phyloP scores from a whole-genome alignment of 2,329 filamentous ascomycete species.

The Bipolaris victoriae region DNA sequence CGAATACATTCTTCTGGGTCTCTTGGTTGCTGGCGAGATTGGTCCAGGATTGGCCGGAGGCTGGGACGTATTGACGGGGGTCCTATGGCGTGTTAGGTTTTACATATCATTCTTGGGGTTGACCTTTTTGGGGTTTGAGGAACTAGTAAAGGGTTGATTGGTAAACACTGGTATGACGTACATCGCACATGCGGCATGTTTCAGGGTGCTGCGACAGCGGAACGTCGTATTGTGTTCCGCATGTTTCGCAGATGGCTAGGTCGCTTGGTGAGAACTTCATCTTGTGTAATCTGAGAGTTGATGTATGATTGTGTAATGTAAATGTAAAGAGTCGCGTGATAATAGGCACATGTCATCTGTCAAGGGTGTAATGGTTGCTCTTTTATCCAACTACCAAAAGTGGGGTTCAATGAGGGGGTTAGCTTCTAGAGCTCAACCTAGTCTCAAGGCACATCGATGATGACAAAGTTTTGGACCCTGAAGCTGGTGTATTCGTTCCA shows the following conservation, averaged over 20 bases:
- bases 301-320: neutral
- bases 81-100: conserved; percentile 48
- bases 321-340: neutral
- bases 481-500: neutral
- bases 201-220: conserved; percentile 56
- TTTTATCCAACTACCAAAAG: conserved; percentile 6
- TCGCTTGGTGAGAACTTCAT: conserved; percentile 46
- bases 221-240: conserved; percentile 72
- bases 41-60: conserved; percentile 69
- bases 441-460: neutral
- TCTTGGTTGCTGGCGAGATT: conserved; percentile 57
- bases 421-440: neutral
- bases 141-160: neutral
- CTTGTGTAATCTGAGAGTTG: neutral
- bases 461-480: neutral
- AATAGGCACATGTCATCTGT: neutral
- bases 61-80: conserved; percentile 71
- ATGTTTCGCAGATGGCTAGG: conserved; percentile 68
- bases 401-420: conserved; percentile 9
- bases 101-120: neutral
- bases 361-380: conserved; percentile 4
- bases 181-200: conserved; percentile 74
- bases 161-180: conserved; percentile 48
- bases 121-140: neutral
- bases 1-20: conserved; percentile 62